A percentile compares a stretch with the other conserved stretches of the same genome.
Evolutionary conservation across 768 basidiomycete genomes (phyloP).

Genomic region (Podaxis pistillaris): DNA sequence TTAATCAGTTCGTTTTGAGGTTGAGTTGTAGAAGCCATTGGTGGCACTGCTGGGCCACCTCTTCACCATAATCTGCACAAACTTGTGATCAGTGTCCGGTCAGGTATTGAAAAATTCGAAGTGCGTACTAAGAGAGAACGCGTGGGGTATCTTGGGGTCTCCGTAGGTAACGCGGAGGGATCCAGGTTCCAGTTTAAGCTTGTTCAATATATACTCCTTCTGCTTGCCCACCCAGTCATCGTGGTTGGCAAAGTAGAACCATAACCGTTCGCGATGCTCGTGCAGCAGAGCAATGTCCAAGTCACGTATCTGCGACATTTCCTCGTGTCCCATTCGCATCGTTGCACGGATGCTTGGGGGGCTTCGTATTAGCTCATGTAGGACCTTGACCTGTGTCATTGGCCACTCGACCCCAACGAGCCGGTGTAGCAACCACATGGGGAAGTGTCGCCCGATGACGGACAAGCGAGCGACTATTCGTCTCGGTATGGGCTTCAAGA

Average conservation of each 20-base stretch:
- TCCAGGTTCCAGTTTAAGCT: conserved; percentile 33
- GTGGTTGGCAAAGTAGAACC: conserved; percentile 57
- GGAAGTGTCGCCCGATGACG: conserved; percentile 38
- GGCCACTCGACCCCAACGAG: conserved; percentile 54
- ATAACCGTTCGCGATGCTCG: conserved; percentile 34
- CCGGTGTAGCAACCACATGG: conserved; percentile 34
- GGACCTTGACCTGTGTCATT: conserved; percentile 37
- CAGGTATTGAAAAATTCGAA: neutral
- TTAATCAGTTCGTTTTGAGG: neutral
- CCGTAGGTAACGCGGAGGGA: conserved; percentile 42
- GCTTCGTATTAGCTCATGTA: conserved; percentile 50
- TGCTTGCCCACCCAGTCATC: conserved; percentile 74
- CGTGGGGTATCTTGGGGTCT: conserved; percentile 55
- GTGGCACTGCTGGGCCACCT: conserved; percentile 47
- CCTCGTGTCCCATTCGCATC: conserved; percentile 62
- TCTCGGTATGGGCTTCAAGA: conserved; percentile 48
- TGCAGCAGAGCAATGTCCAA: conserved; percentile 48
- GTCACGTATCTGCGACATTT: conserved; percentile 60
- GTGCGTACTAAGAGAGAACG: conserved; percentile 69
- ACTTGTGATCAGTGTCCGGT: conserved; percentile 4
- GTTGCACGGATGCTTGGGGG: conserved; percentile 50
- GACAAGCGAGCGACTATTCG: conserved; percentile 43
- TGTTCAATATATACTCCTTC: conserved; percentile 39
- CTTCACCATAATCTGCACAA: conserved; percentile 47
- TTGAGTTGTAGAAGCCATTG: conserved; percentile 35